phyloP scores from a whole-genome alignment of 345 rosid genomes.

The Populus euphratica region DNA sequence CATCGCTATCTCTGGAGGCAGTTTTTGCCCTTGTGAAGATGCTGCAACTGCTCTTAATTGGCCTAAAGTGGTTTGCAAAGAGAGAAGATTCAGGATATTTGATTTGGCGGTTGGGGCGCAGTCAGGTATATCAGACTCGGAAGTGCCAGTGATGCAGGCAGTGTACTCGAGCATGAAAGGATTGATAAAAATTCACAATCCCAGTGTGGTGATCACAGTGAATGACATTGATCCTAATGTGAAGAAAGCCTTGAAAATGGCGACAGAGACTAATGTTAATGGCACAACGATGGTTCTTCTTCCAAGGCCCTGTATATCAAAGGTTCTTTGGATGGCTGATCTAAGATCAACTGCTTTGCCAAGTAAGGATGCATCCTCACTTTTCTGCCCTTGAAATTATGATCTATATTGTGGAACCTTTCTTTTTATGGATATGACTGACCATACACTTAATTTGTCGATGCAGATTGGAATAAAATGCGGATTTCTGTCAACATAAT shows the following conservation, averaged over 20 bases:
- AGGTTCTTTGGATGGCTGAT: conserved; percentile 98
- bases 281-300: conserved; percentile 56
- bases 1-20: conserved; percentile 75
- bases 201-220: conserved; percentile 83
- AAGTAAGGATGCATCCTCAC: conserved; percentile 46
- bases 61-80: conserved; percentile 75
- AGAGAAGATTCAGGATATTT: conserved; percentile 83
- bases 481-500: conserved; percentile 79
- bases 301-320: conserved; percentile 68
- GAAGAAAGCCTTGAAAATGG: conserved; percentile 91
- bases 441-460: not conserved
- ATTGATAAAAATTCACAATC: conserved; percentile 81
- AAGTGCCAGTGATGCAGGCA: conserved; percentile 82
- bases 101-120: conserved; percentile 68
- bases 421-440: not conserved
- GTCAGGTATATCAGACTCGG: conserved; percentile 66
- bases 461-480: conserved; percentile 96
- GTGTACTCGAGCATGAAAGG: conserved; percentile 94
- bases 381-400: not conserved
- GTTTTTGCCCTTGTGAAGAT: conserved; percentile 77
- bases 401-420: too few species aligned
- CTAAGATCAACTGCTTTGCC: conserved; percentile 89
- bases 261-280: conserved; percentile 51
- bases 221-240: conserved; percentile 64
- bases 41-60: conserved; percentile 70